phyloP scores from a whole-genome alignment of 208 protist genomes.

The Herpetomonas samuelpessoai region DNA sequence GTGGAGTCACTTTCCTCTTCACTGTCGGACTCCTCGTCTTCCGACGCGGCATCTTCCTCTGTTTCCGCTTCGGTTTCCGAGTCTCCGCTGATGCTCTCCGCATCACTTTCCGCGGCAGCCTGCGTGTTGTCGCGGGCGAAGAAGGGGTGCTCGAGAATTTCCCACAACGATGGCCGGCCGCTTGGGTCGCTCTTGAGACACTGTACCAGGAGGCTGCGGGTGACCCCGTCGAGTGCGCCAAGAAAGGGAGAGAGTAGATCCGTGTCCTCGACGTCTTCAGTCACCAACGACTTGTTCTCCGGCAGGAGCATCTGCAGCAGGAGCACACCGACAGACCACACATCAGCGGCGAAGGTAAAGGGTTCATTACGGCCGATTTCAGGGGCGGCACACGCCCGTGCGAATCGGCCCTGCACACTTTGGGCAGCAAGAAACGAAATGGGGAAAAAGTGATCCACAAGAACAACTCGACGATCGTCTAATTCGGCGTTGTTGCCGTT shows the following conservation, averaged over 20 bases:
- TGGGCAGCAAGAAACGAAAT: slow-evolving; percentile 55
- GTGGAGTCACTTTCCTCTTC: slow-evolving; percentile 4
- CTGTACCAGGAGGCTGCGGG: slow-evolving; percentile 49
- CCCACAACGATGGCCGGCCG: slow-evolving; percentile 41
- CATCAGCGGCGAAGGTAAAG: slow-evolving; percentile 57
- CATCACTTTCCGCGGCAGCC: no score
- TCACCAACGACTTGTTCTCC: slow-evolving; percentile 26
- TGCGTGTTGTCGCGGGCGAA: no score
- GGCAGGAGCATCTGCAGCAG: slow-evolving; percentile 56
- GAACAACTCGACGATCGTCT: slow-evolving; percentile 14
- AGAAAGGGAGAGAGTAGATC: slow-evolving; percentile 65
- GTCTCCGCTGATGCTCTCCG: no score
- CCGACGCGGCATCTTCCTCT: slow-evolving; percentile 2
- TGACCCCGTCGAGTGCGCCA: slow-evolving; percentile 29
- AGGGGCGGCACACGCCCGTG: slow-evolving; percentile 48
- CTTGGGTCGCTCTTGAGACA: slow-evolving; percentile 60
- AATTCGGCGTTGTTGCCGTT: background rate
- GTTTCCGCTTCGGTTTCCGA: background rate
- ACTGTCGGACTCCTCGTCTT: slow-evolving; percentile 3
- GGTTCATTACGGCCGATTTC: slow-evolving; percentile 48
- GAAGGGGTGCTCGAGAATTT: slow-evolving; percentile 64
- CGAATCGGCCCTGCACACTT: slow-evolving; percentile 20
- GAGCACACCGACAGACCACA: slow-evolving; percentile 72
- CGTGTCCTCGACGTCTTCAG: slow-evolving; percentile 60
- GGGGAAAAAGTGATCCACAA: slow-evolving; percentile 56